Conservation (phyloP, 108 stramenopile species). For the Cylindrotheca fusiformis region DNA sequence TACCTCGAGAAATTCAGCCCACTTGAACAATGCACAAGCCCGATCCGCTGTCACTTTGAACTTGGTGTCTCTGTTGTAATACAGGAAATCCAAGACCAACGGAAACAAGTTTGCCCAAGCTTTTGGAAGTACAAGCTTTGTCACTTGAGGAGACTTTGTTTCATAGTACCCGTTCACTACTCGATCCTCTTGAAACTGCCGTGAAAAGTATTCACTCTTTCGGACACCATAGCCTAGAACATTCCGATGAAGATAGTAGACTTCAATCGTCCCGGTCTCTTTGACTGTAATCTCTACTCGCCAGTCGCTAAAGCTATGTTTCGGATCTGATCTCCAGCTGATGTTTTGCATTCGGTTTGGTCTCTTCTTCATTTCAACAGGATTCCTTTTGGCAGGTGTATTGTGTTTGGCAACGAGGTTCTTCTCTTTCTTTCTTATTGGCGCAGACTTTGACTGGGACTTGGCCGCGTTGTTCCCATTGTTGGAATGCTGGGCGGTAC, state of each 20-base stretch:
- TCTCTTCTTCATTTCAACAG: neutral
- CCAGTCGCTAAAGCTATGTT: slow-evolving; percentile 51
- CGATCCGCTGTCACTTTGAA: slow-evolving; percentile 11
- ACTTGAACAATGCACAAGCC: slow-evolving; percentile 23
- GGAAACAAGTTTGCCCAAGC: slow-evolving; percentile 34
- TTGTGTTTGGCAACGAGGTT: neutral
- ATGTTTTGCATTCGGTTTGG: neutral
- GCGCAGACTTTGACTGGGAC: neutral
- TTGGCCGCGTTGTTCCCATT: too few relatives aligned
- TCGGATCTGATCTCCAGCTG: slow-evolving; percentile 36
- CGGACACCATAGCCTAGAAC: slow-evolving; percentile 49
- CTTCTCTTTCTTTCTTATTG: neutral
- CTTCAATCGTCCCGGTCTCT: slow-evolving; percentile 1
- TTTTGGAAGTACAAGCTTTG: slow-evolving; percentile 8
- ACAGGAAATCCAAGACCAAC: slow-evolving; percentile 36
- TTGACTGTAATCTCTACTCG: slow-evolving; percentile 27
- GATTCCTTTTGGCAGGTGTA: neutral
- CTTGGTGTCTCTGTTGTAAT: slow-evolving; percentile 7
- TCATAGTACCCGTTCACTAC: slow-evolving; percentile 1
- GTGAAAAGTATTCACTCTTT: slow-evolving; percentile 49
- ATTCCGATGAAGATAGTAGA: slow-evolving; percentile 47
- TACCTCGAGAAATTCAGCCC: slow-evolving; percentile 31
- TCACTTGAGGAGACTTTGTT: neutral
- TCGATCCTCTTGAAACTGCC: slow-evolving; percentile 10
- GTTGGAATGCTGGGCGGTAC: neutral